These are phyloP conservation scores for Diaporthe ampelina DNA, from an alignment of 2,329 filamentous ascomycete genomes.

Conservation along the genomic window DNA sequence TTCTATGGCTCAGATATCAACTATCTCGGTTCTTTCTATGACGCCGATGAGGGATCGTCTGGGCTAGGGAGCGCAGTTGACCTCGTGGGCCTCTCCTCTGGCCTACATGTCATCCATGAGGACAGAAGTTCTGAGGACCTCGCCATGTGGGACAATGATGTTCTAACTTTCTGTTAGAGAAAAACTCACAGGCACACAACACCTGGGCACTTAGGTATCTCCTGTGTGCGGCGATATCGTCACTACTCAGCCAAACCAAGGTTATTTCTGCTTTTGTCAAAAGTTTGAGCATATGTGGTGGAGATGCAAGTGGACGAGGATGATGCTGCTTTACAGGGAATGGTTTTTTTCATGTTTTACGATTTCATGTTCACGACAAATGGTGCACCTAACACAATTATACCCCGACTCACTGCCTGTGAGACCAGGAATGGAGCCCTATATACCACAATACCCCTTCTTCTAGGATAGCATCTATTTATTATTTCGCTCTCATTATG, in stretches of 20 bases:
- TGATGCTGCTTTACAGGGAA: background rate
- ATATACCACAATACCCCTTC: slow-evolving; percentile 20
- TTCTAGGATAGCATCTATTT: slow-evolving; percentile 4
- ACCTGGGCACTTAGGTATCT: too few relatives aligned
- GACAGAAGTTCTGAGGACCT: slow-evolving; percentile 26
- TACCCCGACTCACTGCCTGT: slow-evolving; percentile 6
- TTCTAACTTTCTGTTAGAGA: background rate
- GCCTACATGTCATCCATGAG: slow-evolving; percentile 29
- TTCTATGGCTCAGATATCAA: slow-evolving; percentile 34
- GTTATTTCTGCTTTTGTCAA: background rate
- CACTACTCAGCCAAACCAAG: background rate
- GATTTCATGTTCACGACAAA: background rate
- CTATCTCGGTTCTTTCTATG: slow-evolving; percentile 34
- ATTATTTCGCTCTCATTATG: background rate
- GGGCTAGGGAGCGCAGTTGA: slow-evolving; percentile 24
- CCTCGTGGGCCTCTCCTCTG: slow-evolving; percentile 4
- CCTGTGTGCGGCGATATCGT: background rate
- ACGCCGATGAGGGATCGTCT: slow-evolving; percentile 27
- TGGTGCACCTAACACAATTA: background rate
- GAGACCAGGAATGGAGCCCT: slow-evolving; percentile 2
- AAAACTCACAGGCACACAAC: background rate
- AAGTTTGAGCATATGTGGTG: background rate
- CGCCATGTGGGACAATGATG: slow-evolving; percentile 27
- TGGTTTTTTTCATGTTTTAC: background rate
- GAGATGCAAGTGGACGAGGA: background rate